Conservation (phyloP, 768 basidiomycete genomes). For the Crassisporium funariophilum region DNA sequence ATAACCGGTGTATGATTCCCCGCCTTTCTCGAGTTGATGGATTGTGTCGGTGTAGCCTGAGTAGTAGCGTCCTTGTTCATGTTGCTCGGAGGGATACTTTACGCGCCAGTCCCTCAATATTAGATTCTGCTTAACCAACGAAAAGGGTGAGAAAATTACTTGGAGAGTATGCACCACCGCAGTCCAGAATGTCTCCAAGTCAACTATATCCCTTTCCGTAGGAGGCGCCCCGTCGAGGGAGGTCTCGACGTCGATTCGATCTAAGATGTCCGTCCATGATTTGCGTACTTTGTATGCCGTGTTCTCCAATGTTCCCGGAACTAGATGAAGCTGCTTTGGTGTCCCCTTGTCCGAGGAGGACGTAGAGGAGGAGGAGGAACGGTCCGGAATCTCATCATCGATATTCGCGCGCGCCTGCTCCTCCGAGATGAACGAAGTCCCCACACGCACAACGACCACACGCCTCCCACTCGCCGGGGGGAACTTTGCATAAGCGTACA, state of each 20-base stretch:
- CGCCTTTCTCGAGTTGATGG: conserved; percentile 43
- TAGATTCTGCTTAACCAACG: conserved; percentile 1
- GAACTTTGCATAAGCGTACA: conserved; percentile 58
- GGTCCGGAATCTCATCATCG: conserved; percentile 37
- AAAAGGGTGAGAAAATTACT: conserved; percentile 27
- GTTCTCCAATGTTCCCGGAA: conserved; percentile 42
- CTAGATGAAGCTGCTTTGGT: conserved; percentile 4
- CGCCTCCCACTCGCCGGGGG: conserved; percentile 14
- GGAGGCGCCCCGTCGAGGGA: conserved; percentile 29
- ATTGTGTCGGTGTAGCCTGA: conserved; percentile 74
- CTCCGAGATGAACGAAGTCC: conserved; percentile 74
- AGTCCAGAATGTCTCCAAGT: conserved; percentile 57
- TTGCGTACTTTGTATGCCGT: conserved; percentile 50
- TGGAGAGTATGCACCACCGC: conserved; percentile 65
- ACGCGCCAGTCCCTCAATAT: background rate
- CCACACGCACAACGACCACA: no score
- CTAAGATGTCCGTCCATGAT: conserved; percentile 61
- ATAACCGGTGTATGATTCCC: conserved; percentile 78
- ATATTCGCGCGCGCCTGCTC: conserved; percentile 62
- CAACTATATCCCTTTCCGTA: conserved; percentile 37
- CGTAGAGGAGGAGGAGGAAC: conserved; percentile 5
- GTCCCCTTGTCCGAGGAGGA: background rate
- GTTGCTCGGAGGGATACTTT: conserved; percentile 78
- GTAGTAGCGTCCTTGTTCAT: conserved; percentile 68
- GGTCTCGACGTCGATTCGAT: conserved; percentile 50